Percentiles rank a stretch among this genome's conserved stretches.
Evolutionary conservation across 1,284 basidiomycete genomes (phyloP).

Genomic region (Phellinidium pouzarii): DNA sequence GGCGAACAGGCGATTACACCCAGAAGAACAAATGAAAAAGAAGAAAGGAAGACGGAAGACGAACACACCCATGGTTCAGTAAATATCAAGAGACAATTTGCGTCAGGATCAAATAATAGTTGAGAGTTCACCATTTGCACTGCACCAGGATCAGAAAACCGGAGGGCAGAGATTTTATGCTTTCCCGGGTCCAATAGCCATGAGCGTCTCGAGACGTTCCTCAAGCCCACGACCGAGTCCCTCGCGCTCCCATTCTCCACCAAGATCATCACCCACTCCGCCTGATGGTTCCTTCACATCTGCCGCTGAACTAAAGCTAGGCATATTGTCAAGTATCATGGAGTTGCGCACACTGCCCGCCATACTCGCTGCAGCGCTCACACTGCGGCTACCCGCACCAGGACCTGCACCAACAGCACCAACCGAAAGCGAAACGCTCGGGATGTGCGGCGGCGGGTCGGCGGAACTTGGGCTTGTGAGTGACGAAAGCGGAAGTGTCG

Average conservation of each 20-base stretch:
- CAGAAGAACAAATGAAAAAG: neutral
- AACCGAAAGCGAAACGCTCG: slow-evolving; percentile 39
- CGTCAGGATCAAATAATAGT: too few species aligned
- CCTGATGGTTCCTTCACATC: slow-evolving; percentile 33
- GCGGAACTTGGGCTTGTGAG: slow-evolving; percentile 54
- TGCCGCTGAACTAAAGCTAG: slow-evolving; percentile 18
- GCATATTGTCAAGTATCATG: slow-evolving; percentile 12
- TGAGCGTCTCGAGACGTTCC: slow-evolving; percentile 63
- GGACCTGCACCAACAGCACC: slow-evolving; percentile 6
- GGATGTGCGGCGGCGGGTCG: slow-evolving; percentile 62
- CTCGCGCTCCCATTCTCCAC: slow-evolving; percentile 80
- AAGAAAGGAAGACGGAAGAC: neutral
- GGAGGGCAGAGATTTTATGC: slow-evolving; percentile 1
- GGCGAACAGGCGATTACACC: neutral
- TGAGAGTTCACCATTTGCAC: too few species aligned
- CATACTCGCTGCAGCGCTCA: slow-evolving; percentile 11
- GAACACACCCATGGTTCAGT: too few species aligned
- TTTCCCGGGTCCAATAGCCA: slow-evolving; percentile 22
- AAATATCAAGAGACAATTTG: too few species aligned
- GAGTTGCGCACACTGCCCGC: slow-evolving; percentile 16
- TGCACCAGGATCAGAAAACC: neutral
- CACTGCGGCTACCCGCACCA: slow-evolving; percentile 7
- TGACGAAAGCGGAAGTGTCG: slow-evolving; percentile 62
- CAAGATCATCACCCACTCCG: slow-evolving; percentile 43
- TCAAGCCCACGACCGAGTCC: slow-evolving; percentile 75